Evolutionary conservation across 768 basidiomycete genomes (phyloP).

Genomic region (Pisolithus sp.): DNA sequence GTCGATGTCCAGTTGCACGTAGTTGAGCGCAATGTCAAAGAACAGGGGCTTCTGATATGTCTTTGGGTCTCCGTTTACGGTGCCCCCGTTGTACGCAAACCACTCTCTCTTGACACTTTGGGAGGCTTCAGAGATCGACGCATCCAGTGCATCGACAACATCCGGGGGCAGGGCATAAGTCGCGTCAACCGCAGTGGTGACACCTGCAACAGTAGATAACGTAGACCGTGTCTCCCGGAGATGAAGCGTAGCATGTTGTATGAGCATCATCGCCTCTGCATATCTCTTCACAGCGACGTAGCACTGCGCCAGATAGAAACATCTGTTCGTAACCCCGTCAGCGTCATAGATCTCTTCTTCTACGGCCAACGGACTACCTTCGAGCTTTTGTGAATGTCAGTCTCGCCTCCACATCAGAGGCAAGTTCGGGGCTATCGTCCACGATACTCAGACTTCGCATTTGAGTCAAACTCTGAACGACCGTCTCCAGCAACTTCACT

Average conservation of each 20-base stretch:
- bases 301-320: conserved; percentile 69
- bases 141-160: conserved; percentile 49
- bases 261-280: conserved; percentile 63
- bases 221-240: conserved; percentile 63
- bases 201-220: conserved; percentile 41
- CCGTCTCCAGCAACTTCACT: conserved; percentile 82
- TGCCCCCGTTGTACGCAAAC: conserved; percentile 74
- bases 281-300: conserved; percentile 67
- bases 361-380: conserved; percentile 39
- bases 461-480: conserved; percentile 78
- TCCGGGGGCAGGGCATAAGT: conserved; percentile 50
- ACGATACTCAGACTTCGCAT: conserved; percentile 80
- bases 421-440: conserved; percentile 81
- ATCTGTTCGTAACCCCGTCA: conserved; percentile 35
- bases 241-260: conserved; percentile 66
- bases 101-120: conserved; percentile 62
- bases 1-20: conserved; percentile 82
- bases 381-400: conserved; percentile 69
- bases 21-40: conserved; percentile 93
- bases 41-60: conserved; percentile 79
- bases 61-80: conserved; percentile 36
- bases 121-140: conserved; percentile 39
- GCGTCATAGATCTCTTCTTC: not conserved
- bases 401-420: conserved; percentile 70
- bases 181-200: conserved; percentile 29